phyloP scores from a whole-genome alignment of 2,329 filamentous ascomycete genomes.

The Aureobasidium sp. region DNA sequence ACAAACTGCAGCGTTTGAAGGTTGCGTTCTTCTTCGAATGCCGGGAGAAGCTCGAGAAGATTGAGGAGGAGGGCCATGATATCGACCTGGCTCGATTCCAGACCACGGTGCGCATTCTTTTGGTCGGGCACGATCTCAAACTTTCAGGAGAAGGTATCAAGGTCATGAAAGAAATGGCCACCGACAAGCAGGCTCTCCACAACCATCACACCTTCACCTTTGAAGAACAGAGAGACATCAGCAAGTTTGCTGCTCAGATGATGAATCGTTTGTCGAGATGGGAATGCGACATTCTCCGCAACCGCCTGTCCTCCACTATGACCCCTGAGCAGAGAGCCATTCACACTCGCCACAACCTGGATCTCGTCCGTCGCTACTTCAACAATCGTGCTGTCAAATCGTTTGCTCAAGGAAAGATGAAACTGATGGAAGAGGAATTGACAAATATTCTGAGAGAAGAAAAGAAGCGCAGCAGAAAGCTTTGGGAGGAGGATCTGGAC shows the following conservation, averaged over 20 bases:
- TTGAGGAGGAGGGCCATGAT: not conserved
- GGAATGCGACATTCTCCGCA: not conserved
- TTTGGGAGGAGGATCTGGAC: not conserved
- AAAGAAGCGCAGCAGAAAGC: not conserved
- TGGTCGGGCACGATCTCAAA: not conserved
- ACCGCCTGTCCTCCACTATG: not conserved
- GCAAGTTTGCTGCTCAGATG: not conserved
- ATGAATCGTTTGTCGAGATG: not conserved
- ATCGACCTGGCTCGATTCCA: not conserved
- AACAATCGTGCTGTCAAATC: not conserved
- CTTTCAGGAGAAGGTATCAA: not conserved
- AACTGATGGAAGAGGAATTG: not conserved
- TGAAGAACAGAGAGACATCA: not conserved
- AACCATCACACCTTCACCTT: not conserved
- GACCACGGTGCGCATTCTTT: not conserved
- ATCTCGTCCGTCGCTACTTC: not conserved
- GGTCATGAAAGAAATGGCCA: slow-evolving; percentile 7
- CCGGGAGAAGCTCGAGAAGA: not conserved
- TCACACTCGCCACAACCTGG: not conserved
- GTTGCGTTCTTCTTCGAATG: not conserved
- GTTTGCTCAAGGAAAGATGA: not conserved
- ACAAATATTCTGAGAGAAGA: not conserved
- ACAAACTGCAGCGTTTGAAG: not conserved
- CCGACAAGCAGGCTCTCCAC: not conserved
- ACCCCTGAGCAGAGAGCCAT: not conserved